A percentile compares a stretch with the other conserved stretches of the same genome.
phyloP scores from a whole-genome alignment of 768 basidiomycete genomes.

The Vararia minispora region DNA sequence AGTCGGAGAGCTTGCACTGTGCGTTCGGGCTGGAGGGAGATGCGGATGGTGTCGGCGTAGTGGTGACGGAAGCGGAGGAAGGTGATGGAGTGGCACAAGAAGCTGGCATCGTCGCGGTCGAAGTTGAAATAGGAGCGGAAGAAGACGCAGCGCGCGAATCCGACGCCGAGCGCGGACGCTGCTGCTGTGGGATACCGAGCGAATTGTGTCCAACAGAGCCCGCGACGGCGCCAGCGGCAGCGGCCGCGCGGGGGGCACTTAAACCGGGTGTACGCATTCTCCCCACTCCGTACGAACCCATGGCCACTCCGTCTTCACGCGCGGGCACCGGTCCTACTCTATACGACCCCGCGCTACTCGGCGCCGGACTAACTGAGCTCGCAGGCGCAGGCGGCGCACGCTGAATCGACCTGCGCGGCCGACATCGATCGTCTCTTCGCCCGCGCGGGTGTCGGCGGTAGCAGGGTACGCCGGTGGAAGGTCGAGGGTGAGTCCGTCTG shows the following conservation, averaged over 20 bases:
- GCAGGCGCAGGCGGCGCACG: slow-evolving; percentile 18
- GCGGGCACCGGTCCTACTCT: no score
- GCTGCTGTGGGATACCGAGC: no score
- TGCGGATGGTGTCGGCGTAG: slow-evolving; percentile 4
- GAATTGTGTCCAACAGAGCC: no score
- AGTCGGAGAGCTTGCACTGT: slow-evolving; percentile 35
- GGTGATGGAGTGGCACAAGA: slow-evolving; percentile 8
- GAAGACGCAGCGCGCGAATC: slow-evolving; percentile 2
- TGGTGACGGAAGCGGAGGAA: background rate
- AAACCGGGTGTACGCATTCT: no score
- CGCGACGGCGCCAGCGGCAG: no score
- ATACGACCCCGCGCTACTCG: no score
- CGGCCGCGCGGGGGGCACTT: no score
- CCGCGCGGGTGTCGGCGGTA: slow-evolving; percentile 36
- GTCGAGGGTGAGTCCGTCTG: no score
- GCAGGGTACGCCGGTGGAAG: slow-evolving; percentile 64
- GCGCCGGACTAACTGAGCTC: no score
- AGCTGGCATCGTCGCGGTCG: slow-evolving; percentile 9
- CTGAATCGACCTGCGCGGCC: slow-evolving; percentile 56
- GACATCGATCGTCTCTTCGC: slow-evolving; percentile 51
- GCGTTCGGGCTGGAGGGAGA: slow-evolving; percentile 11
- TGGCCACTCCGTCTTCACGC: no score
- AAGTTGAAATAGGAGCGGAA: slow-evolving; percentile 4
- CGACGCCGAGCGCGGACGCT: slow-evolving; percentile 2
- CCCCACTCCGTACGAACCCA: no score